Percentiles rank a stretch among this genome's conserved stretches.
Evolutionary conservation across 164 flowering plant genomes (phyloP).

Genomic region (Magnolia officinalis): DNA sequence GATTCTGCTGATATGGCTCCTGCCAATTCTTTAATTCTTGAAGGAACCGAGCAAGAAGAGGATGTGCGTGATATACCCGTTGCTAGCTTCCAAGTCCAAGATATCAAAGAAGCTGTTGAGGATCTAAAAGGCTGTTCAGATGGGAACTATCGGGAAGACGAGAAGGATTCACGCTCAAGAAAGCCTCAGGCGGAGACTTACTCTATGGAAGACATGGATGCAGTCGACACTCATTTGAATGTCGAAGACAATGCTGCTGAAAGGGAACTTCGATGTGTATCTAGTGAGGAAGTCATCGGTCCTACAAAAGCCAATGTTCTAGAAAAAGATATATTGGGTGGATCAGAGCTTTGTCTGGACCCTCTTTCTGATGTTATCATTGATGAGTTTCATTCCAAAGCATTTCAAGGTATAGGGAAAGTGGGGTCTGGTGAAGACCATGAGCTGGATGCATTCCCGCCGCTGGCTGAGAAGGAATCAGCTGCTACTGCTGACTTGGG

Average conservation of each 20-base stretch:
- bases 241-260: slow-evolving; percentile 14
- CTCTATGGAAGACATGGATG: not conserved
- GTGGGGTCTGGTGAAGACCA: slow-evolving; percentile 16
- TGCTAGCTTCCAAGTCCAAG: slow-evolving; percentile 19
- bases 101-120: slow-evolving; percentile 11
- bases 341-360: slow-evolving; percentile 17
- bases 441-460: not conserved
- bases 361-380: slow-evolving; percentile 30
- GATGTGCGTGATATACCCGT: slow-evolving; percentile 15
- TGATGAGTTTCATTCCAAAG: slow-evolving; percentile 22
- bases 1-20: slow-evolving; percentile 4
- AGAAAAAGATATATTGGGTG: slow-evolving; percentile 16
- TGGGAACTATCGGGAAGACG: slow-evolving; percentile 16
- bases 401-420: slow-evolving; percentile 13
- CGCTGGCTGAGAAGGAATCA: slow-evolving; percentile 9
- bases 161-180: slow-evolving; percentile 17
- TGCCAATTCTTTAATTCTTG: slow-evolving; percentile 2
- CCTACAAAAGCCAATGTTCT: slow-evolving; percentile 8
- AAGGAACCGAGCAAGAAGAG: slow-evolving; percentile 22
- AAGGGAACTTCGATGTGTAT: slow-evolving; percentile 13
- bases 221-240: slow-evolving; percentile 7
- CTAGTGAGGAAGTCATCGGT: slow-evolving; percentile 17
- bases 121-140: slow-evolving; percentile 21
- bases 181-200: slow-evolving; percentile 14
- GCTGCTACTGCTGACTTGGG: slow-evolving; percentile 18